These are phyloP conservation scores for Psidium friedrichsthalianum DNA, from an alignment of 345 rosid genomes.

Conservation along the genomic window DNA sequence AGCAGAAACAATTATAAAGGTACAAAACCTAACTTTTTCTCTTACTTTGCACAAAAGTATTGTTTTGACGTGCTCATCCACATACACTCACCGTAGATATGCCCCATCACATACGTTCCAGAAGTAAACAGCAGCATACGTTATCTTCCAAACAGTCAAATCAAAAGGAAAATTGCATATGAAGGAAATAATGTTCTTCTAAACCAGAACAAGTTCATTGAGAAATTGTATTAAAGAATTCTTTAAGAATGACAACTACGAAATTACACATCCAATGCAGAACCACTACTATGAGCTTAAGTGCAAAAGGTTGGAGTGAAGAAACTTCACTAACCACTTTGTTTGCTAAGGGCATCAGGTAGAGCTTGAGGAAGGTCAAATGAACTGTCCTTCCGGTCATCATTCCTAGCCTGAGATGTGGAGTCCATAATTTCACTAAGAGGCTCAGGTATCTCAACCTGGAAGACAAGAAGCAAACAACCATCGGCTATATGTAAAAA, in stretches of 20 bases:
- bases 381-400: constrained; percentile 10
- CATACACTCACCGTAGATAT: neutral
- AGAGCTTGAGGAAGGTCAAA: constrained; percentile 53
- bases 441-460: constrained; percentile 73
- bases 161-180: neutral
- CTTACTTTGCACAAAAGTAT: neutral
- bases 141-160: neutral
- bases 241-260: neutral
- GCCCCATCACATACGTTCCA: neutral
- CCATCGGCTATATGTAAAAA: neutral
- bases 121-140: neutral
- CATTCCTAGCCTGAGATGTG: constrained; percentile 18
- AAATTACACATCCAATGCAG: neutral
- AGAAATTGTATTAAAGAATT: neutral
- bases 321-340: constrained; percentile 36
- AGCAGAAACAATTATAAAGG: neutral
- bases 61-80: neutral
- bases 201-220: neutral
- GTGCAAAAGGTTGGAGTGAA: neutral
- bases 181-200: neutral
- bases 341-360: constrained; percentile 39
- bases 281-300: neutral
- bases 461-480: constrained; percentile 7
- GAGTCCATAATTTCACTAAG: constrained; percentile 28
- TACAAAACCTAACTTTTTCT: neutral